A percentile compares a stretch with the other conserved stretches of the same genome.
phyloP scores from a whole-genome alignment of 2,329 filamentous ascomycete species.

The Claviceps purpurea region DNA sequence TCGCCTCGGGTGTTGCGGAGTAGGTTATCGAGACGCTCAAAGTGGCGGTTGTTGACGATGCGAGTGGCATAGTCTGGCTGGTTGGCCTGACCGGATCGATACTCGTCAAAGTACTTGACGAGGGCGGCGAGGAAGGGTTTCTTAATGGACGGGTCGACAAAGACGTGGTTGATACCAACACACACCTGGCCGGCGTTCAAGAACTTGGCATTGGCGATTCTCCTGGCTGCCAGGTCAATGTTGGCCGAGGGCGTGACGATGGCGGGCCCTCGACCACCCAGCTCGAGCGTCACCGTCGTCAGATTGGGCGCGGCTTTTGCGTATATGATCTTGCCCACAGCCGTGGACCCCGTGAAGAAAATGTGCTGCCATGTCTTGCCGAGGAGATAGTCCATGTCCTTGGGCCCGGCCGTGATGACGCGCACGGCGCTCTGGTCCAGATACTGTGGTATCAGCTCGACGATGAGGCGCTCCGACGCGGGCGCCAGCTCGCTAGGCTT shows the following conservation, averaged over 20 bases:
- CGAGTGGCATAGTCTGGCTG: conserved; percentile 9
- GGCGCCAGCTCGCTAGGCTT: conserved; percentile 30
- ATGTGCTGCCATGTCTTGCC: conserved; percentile 28
- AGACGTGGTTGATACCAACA: conserved; percentile 26
- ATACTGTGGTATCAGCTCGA: conserved; percentile 26
- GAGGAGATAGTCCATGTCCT: conserved; percentile 23
- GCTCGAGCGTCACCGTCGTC: conserved; percentile 29
- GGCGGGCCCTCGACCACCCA: conserved; percentile 31
- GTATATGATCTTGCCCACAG: conserved; percentile 23
- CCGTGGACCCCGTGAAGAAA: conserved; percentile 30
- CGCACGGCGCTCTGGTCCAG: conserved; percentile 25
- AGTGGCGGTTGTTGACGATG: conserved; percentile 30
- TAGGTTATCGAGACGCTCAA: conserved; percentile 23
- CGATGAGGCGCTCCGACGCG: conserved; percentile 22
- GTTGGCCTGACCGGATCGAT: conserved; percentile 4
- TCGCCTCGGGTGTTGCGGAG: conserved; percentile 22
- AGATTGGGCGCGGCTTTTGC: conserved; percentile 29
- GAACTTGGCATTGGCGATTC: conserved; percentile 29
- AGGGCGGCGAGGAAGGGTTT: conserved; percentile 23
- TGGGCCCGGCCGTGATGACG: conserved; percentile 21
- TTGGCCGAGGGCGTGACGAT: conserved; percentile 28
- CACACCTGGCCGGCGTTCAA: conserved; percentile 24
- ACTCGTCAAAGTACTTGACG: conserved; percentile 18
- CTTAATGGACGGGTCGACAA: conserved; percentile 26
- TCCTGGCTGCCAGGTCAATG: conserved; percentile 27